Percentiles rank a stretch among this genome's conserved stretches.
Conservation (phyloP, 2,329 filamentous ascomycete genomes). For the Eutypella sp. region DNA sequence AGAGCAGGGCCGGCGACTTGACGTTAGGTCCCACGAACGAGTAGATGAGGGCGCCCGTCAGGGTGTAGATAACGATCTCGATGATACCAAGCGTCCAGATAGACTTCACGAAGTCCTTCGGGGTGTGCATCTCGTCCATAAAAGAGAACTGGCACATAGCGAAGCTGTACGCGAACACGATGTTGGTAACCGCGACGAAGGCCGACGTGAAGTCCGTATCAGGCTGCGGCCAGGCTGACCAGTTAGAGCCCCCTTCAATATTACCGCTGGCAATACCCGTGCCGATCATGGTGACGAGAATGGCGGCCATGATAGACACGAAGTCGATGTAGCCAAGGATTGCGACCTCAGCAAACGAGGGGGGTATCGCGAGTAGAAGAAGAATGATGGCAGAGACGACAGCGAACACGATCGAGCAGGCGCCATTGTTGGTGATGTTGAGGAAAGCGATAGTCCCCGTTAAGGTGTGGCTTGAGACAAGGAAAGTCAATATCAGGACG, state of each 20-base stretch:
- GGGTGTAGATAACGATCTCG: constrained; percentile 54
- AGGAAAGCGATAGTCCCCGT: constrained; percentile 60
- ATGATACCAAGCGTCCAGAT: constrained; percentile 50
- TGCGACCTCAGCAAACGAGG: constrained; percentile 54
- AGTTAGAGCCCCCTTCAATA: constrained; percentile 17
- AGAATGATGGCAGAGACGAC: constrained; percentile 51
- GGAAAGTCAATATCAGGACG: constrained; percentile 55
- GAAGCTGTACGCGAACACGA: constrained; percentile 56
- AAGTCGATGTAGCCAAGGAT: constrained; percentile 56
- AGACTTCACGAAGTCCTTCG: constrained; percentile 29
- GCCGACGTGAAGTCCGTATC: constrained; percentile 39
- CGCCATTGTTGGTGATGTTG: constrained; percentile 48
- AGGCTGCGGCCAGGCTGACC: constrained; percentile 27
- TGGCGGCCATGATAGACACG: constrained; percentile 51
- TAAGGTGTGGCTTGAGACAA: constrained; percentile 59
- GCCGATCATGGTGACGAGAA: constrained; percentile 55
- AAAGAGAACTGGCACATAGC: constrained; percentile 33
- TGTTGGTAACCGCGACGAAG: constrained; percentile 53
- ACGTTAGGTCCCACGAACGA: constrained; percentile 53
- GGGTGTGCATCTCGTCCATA: constrained; percentile 38
- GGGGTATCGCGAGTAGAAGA: constrained; percentile 49
- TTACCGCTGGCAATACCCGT: constrained; percentile 43
- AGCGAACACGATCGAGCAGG: constrained; percentile 55
- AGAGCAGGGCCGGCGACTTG: constrained; percentile 55
- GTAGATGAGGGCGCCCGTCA: constrained; percentile 59